phyloP scores from a whole-genome alignment of 192 early-diverging fungal genomes.

The Gorgonomyces haynaldii region DNA sequence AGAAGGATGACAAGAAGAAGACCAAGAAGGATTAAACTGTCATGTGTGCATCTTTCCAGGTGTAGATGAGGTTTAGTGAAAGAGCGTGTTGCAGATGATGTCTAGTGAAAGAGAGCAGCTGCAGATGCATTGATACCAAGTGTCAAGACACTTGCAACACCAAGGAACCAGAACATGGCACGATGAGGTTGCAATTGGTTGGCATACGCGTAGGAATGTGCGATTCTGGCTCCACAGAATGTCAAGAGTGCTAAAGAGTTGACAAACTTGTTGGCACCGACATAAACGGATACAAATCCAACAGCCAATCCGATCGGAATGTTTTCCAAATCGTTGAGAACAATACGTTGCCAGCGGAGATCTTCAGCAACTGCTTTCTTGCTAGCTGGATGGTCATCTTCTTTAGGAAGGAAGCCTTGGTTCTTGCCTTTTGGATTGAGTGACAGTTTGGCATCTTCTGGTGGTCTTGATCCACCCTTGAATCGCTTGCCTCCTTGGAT shows the following conservation, averaged over 20 bases:
- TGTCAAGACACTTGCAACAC: not conserved
- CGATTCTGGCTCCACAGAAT: constrained; percentile 2
- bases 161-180: constrained; percentile 2
- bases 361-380: constrained; percentile 5
- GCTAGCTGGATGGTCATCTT: not conserved
- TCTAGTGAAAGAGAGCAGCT: not conserved
- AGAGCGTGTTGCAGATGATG: too few species aligned
- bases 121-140: not conserved
- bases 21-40: constrained; percentile 1
- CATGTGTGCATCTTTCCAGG: too few species aligned
- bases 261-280: not conserved
- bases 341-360: constrained; percentile 15
- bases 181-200: constrained; percentile 16
- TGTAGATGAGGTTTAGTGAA: too few species aligned
- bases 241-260: not conserved
- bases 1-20: constrained; percentile 12
- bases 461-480: constrained; percentile 13
- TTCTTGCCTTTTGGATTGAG: not conserved
- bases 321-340: constrained; percentile 18
- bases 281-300: constrained; percentile 4
- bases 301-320: constrained; percentile 12
- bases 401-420: constrained; percentile 1
- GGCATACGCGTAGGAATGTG: constrained; percentile 12
- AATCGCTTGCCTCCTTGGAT: constrained; percentile 19
- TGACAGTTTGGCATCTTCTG: constrained; percentile 7